Evolutionary conservation across 148 eudicot genomes (phyloP).

Genomic region (Camellia granthamiana): DNA sequence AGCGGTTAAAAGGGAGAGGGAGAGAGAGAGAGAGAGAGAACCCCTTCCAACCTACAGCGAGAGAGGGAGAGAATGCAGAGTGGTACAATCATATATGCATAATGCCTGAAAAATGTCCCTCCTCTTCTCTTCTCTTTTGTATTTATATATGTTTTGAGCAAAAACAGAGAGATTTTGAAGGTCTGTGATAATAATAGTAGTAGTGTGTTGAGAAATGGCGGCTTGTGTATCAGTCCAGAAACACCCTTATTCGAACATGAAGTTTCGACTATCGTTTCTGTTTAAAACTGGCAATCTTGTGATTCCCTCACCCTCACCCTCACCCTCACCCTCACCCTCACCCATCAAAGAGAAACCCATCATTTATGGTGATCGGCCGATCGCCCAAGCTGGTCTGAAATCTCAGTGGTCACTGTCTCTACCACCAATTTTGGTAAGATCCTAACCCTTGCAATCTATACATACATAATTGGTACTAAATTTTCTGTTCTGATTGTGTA

Average conservation of each 20-base stretch:
- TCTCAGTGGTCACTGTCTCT: constrained; percentile 13
- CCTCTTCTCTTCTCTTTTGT: neutral
- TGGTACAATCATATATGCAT: too few species aligned
- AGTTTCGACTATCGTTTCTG: constrained; percentile 5
- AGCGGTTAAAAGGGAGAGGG: too few species aligned
- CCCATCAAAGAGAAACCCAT: neutral
- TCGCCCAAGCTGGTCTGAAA: constrained; percentile 1
- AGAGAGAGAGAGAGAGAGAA: too few species aligned
- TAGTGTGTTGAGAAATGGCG: constrained; percentile 19
- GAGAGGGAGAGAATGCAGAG: too few species aligned
- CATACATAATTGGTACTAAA: too few species aligned
- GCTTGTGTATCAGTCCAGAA: constrained; percentile 27
- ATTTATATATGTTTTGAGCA: neutral
- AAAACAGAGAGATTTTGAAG: too few species aligned
- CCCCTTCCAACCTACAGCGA: too few species aligned
- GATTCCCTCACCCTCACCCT: constrained; percentile 16
- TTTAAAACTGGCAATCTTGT: constrained; percentile 17
- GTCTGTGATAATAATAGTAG: neutral
- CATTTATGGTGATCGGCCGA: too few species aligned
- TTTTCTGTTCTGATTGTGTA: too few species aligned
- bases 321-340: neutral
- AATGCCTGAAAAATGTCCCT: neutral
- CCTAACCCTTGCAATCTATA: too few species aligned
- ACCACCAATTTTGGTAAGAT: constrained; percentile 20
- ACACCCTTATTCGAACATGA: constrained; percentile 16